These are phyloP conservation scores for Trichosporon sp. DNA, from an alignment of 1,284 basidiomycete species.

Conservation along the genomic window DNA sequence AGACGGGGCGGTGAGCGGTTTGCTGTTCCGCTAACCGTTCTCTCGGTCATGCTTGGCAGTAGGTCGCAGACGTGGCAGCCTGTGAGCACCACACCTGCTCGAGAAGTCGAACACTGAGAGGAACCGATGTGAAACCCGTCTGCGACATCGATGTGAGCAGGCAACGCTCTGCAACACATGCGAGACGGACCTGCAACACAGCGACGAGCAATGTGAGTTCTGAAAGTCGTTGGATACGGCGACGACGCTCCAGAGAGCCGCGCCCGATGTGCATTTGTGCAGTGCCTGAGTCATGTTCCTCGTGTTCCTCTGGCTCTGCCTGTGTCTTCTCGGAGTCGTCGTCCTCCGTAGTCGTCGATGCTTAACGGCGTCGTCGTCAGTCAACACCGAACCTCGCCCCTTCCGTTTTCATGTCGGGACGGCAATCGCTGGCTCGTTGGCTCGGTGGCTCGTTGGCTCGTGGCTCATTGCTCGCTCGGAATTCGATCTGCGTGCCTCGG, in stretches of 20 bases:
- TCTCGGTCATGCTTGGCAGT: too few species aligned
- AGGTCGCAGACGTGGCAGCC: too few species aligned
- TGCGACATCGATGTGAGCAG: neutral
- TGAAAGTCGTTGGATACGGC: conserved; percentile 12
- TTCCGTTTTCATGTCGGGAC: too few species aligned
- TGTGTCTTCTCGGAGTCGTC: neutral
- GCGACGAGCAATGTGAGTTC: conserved; percentile 5
- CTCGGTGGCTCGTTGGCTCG: too few species aligned
- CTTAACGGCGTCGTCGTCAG: too few species aligned
- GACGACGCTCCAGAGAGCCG: neutral
- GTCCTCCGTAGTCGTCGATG: too few species aligned
- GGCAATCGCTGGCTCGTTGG: too few species aligned
- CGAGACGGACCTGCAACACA: neutral
- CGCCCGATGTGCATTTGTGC: neutral
- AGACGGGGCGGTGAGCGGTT: too few species aligned
- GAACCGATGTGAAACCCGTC: neutral
- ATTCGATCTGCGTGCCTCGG: too few species aligned
- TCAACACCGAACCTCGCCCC: too few species aligned
- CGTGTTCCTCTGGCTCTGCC: neutral
- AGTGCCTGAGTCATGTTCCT: conserved; percentile 15
- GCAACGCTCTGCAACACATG: neutral
- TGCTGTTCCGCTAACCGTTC: too few species aligned
- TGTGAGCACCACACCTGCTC: neutral
- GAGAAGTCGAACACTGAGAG: neutral
- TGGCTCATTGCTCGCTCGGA: too few species aligned